Evolutionary conservation across 1,284 basidiomycete genomes (phyloP), one percentile per base, ranked within the genome.

Genomic region (Marasmius tenuissimus): DNA sequence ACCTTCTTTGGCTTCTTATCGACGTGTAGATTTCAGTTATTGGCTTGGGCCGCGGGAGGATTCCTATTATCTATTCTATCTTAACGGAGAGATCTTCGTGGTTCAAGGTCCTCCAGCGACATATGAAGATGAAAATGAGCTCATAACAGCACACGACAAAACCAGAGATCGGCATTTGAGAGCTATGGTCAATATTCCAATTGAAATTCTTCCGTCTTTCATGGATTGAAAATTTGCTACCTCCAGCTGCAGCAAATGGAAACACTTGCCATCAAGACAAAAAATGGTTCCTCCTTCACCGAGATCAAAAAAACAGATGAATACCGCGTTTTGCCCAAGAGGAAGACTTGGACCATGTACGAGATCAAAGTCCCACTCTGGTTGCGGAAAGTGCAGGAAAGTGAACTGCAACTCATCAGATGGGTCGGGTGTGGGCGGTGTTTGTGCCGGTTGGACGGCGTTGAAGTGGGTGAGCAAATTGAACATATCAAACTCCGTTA

Each of bases 41-140:
- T 10, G 58, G 45, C 22, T 49, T 55, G 33, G 45, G 16, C 11
- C 33, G 12, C 12, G 14, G 22, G 12, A 34, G 59, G 60, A 53
- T 57, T 50, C 52, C 38, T 61, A 59, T 40, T 69, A 68, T 49
- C 60, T 59, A 10, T 66, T 76, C 12, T 72, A 65, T 63, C 69
- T 73, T 67, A 66, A 80, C 59, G 70, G 75, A 1, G 67, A 74
- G 40, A 71, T 73, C 58, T 68, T 82, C 40, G 71, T 75, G 39
- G 72, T 82, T n/a, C 78, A 82, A 70, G 75, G 73, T 1, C 72
- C 74, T 63, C 69, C 71, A 5, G 69, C 68, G 58, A 65, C 64
- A 48, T 68, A 67, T 4, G 27, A 27, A 27, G 27, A 27, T 27
- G 27, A 27, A 49, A 62, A 68, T 6, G 67, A 59, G 3, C 33